These are phyloP conservation scores for Dactylis glomerata DNA, from an alignment of 176 grass and related monocot species.

Conservation along the genomic window DNA sequence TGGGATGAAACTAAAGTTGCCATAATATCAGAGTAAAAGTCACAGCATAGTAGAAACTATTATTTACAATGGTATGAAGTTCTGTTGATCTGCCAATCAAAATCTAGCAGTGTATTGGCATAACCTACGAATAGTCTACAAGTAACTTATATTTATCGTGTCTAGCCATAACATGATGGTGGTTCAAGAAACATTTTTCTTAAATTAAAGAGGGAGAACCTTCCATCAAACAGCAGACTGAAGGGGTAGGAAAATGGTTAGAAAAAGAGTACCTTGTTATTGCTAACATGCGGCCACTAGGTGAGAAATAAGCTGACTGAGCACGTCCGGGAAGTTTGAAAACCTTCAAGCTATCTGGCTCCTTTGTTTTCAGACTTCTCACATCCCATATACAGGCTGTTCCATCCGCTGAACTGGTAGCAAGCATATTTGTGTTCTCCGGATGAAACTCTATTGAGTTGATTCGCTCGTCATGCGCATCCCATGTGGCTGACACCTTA, in stretches of 20 bases:
- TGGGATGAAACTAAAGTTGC: neutral
- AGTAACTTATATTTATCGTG: neutral
- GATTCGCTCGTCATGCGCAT: constrained; percentile 35
- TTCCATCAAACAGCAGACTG: neutral
- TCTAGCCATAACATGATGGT: neutral
- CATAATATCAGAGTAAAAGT: neutral
- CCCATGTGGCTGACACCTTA: constrained; percentile 34
- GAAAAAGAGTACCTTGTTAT: constrained; percentile 48
- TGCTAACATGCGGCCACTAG: constrained; percentile 45
- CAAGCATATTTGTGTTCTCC: constrained; percentile 47
- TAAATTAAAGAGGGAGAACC: neutral
- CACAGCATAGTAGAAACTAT: neutral
- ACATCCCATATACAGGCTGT: constrained; percentile 62
- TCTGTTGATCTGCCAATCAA: neutral
- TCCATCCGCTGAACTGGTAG: constrained; percentile 54
- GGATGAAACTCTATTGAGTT: constrained; percentile 58
- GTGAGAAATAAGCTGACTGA: constrained; percentile 71
- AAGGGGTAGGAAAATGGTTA: neutral
- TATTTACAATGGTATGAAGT: neutral
- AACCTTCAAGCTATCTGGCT: constrained; percentile 30
- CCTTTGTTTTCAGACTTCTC: constrained; percentile 40
- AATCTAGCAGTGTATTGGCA: neutral
- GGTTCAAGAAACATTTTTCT: neutral
- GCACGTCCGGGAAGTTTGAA: constrained; percentile 27
- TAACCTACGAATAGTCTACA: neutral